Evolutionary conservation across 257 asterid genomes (phyloP).

Genomic region (Nicotiana tomentosiformis): DNA sequence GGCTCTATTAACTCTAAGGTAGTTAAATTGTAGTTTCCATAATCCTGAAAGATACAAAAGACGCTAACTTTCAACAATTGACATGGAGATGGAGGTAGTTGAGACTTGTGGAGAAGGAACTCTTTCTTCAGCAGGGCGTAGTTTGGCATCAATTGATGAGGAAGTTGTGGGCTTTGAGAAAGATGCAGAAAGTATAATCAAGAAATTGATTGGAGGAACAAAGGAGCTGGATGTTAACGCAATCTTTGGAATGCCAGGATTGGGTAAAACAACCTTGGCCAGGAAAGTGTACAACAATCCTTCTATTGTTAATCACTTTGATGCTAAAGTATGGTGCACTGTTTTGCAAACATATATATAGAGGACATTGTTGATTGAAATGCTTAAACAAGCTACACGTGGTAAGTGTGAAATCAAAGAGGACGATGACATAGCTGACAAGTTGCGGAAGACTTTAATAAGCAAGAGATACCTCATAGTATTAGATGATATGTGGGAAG

Average conservation of each 20-base stretch:
- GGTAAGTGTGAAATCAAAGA: neutral
- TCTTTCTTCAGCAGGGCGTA: no score
- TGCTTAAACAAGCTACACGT: neutral
- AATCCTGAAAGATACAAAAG: no score
- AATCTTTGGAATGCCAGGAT: neutral
- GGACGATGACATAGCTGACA: neutral
- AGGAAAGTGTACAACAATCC: neutral
- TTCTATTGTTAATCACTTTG: neutral
- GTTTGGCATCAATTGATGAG: neutral
- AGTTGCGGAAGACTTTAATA: neutral
- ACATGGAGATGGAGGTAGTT: no score
- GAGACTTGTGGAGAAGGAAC: no score
- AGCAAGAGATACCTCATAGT: neutral
- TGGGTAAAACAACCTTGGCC: constrained; percentile 1
- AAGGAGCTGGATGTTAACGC: neutral
- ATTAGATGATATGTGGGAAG: constrained; percentile 8
- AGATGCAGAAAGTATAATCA: neutral
- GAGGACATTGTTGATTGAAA: neutral
- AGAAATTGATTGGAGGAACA: neutral
- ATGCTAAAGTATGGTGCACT: neutral
- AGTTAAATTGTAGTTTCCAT: no score
- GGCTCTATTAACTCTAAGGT: no score
- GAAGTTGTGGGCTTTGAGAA: neutral
- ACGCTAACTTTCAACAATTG: no score
- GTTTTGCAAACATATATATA: neutral